Base-by-base conservation (phyloP, 352 stramenopile species). In the Phytophthora nicotianae region DNA sequence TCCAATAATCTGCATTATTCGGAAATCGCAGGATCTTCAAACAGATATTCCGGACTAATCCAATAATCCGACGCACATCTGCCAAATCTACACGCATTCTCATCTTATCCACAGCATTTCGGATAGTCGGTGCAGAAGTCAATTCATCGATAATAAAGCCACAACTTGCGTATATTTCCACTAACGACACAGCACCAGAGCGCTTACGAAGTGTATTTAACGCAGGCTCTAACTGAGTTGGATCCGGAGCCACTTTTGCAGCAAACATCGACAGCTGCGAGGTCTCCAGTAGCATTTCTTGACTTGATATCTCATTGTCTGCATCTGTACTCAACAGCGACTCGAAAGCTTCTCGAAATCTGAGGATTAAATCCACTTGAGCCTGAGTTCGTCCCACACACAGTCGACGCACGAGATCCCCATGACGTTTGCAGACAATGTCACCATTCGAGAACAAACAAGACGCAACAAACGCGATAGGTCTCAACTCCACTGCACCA, bases 81-180 rank as follows among this genome's bases (percentile, higher is more conserved):
- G 62, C 51, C 4, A 77, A 54, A 3, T 91, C 81, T 0, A 77
- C 58, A 7, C 81, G 77, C 37, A 90, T 68, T 8, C 70, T 51
- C 65, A 91, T 58, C 41, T 74, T 86, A 14, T 85, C 77, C 20
- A 91, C 73, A 0, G 74, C 80, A 35, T 87, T 90, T 9, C 42
- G 47, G 17, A 89, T 68, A 11, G 80, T 89, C 4, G 80, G 78
- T 0, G 75, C 73, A 5, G 79, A 59, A 0, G 73, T 83, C 2
- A 91, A 33, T 20, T 89, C 83, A n/a, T 91, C 82, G 19, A 91
- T 90, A 2, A 86, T 62, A 41, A 86, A 88, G 0, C 82, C 82
- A 33, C 80, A 91, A n/a, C 50, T 74, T 4, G 58, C 75, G 40
- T 72, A 90, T 0, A 91, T 49, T 24, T 91, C 82, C 7, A 89